phyloP scores from a whole-genome alignment of 2,329 filamentous ascomycete genomes.

The Blumeria graminis region DNA sequence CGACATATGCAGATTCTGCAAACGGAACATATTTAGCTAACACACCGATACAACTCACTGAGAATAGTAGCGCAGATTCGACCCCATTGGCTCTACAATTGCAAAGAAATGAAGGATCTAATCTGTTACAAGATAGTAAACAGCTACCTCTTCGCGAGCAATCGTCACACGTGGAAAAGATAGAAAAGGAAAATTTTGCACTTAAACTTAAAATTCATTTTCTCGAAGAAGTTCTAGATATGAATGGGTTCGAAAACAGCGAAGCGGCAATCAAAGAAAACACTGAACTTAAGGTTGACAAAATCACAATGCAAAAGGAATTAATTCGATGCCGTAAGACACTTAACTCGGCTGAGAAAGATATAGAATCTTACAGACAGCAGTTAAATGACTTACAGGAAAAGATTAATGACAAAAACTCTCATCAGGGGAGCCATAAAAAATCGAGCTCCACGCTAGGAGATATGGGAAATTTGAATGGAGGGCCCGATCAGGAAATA shows the following conservation, averaged over 20 bases:
- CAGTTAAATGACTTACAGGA: conserved; percentile 68
- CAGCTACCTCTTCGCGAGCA: conserved; percentile 82
- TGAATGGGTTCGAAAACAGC: conserved; percentile 72
- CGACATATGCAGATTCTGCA: conserved; percentile 40
- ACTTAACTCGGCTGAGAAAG: conserved; percentile 57
- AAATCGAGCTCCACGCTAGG: conserved; percentile 34
- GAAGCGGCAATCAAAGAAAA: conserved; percentile 81
- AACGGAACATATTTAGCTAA: conserved; percentile 37
- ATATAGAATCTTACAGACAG: conserved; percentile 60
- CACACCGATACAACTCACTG: conserved; percentile 52
- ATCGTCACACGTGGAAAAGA: conserved; percentile 82
- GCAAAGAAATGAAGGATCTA: conserved; percentile 35
- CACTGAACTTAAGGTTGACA: conserved; percentile 83
- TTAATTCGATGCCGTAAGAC: conserved; percentile 70
- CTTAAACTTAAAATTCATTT: conserved; percentile 95
- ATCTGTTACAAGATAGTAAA: conserved; percentile 62
- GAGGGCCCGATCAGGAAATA: conserved; percentile 24
- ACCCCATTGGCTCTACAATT: conserved; percentile 56
- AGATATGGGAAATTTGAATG: conserved; percentile 30
- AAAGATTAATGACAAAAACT: conserved; percentile 51
- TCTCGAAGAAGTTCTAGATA: conserved; percentile 70
- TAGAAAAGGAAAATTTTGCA: conserved; percentile 96
- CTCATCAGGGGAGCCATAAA: conserved; percentile 41
- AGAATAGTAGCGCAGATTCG: conserved; percentile 57
- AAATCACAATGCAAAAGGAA: conserved; percentile 71